Evolutionary conservation across 331 rosid species (phyloP).

Genomic region (Quercus tomentella): DNA sequence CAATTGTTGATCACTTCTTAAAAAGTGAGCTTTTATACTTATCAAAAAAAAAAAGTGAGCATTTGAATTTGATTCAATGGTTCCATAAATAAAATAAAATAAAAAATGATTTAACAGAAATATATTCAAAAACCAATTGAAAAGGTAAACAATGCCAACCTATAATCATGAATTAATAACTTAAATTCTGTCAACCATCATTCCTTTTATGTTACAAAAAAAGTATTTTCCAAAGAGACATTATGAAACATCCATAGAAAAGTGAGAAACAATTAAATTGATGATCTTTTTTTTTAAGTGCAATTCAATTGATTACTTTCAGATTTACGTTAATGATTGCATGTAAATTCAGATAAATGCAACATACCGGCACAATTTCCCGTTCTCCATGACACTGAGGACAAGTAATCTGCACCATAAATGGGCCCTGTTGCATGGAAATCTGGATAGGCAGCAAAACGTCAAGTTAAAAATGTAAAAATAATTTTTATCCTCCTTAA

Average conservation of each 20-base stretch:
- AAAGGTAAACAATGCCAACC: too few species aligned
- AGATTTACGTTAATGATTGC: not conserved
- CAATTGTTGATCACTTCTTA: too few species aligned
- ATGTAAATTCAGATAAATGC: not conserved
- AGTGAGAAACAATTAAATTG: not conserved
- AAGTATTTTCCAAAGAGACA: too few species aligned
- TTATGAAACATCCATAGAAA: not conserved
- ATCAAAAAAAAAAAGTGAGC: too few species aligned
- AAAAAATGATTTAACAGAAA: too few species aligned
- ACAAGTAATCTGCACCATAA: conserved; percentile 85
- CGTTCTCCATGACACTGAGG: conserved; percentile 74
- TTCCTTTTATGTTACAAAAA: too few species aligned
- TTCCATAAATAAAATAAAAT: too few species aligned
- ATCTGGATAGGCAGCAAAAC: conserved; percentile 47
- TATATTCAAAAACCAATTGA: too few species aligned
- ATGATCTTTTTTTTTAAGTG: not conserved
- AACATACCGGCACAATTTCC: conserved; percentile 71
- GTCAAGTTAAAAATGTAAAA: conserved; percentile 19
- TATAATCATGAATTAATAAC: too few species aligned
- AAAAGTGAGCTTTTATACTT: too few species aligned
- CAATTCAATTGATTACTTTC: not conserved
- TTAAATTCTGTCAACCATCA: too few species aligned
- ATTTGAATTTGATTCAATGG: too few species aligned
- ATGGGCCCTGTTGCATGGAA: conserved; percentile 75
- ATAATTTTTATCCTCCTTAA: not conserved